A percentile compares a stretch with the other conserved stretches of the same genome.
Evolutionary conservation across 1,284 basidiomycete species (phyloP).

Genomic region (Mycosarcoma maydis): DNA sequence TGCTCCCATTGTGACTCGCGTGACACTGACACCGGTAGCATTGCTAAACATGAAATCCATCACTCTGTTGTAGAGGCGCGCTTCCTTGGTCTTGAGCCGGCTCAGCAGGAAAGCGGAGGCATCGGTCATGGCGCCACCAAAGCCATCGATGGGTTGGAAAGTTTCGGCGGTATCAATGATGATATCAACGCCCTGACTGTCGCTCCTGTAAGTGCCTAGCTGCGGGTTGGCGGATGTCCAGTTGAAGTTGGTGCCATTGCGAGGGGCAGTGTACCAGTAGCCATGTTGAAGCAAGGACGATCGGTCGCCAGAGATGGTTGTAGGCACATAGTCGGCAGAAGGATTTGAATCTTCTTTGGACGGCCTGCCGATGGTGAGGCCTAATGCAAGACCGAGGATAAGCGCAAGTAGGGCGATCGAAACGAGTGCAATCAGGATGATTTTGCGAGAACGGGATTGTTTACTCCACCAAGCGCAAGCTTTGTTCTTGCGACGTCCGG

Average conservation of each 20-base stretch:
- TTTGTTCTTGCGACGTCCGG: background rate
- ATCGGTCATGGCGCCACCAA: conserved; percentile 54
- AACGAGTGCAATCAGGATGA: conserved; percentile 14
- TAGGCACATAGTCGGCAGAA: conserved; percentile 24
- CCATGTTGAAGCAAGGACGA: conserved; percentile 23
- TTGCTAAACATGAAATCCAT: conserved; percentile 53
- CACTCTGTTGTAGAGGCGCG: conserved; percentile 28
- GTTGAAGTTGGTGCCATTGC: conserved; percentile 36
- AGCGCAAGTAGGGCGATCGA: background rate
- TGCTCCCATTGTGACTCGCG: conserved; percentile 47
- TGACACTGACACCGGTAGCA: conserved; percentile 42
- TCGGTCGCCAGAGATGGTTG: conserved; percentile 19
- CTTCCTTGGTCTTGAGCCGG: conserved; percentile 33
- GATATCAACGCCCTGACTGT: conserved; percentile 46
- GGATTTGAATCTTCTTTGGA: conserved; percentile 19
- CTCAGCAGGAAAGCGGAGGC: conserved; percentile 38
- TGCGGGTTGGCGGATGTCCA: conserved; percentile 30
- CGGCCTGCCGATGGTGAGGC: conserved; percentile 20
- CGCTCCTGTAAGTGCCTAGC: conserved; percentile 20
- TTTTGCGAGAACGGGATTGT: conserved; percentile 10
- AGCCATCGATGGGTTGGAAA: conserved; percentile 46
- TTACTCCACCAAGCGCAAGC: conserved; percentile 12
- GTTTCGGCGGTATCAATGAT: conserved; percentile 36
- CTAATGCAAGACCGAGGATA: conserved; percentile 34
- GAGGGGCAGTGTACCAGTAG: conserved; percentile 29